Evolutionary conservation across 345 rosid genomes (phyloP).

Genomic region (Melaleuca alternifolia): DNA sequence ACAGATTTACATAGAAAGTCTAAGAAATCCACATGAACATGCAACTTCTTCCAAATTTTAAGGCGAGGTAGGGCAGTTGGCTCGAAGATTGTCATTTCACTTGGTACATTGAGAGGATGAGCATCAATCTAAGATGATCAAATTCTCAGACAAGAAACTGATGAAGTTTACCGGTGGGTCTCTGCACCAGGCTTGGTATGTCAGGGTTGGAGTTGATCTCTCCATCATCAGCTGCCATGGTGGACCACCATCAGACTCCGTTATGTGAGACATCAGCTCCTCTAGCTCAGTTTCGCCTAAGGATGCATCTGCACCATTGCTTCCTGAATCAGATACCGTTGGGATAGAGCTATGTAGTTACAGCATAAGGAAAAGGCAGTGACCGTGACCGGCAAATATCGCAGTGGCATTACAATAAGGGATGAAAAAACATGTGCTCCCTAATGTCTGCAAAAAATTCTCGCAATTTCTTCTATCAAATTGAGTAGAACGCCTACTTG

Average conservation of each 20-base stretch:
- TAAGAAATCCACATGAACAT: neutral
- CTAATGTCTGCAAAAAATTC: neutral
- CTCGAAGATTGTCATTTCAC: neutral
- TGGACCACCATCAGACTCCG: neutral
- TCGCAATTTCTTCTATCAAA: neutral
- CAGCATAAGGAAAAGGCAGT: neutral
- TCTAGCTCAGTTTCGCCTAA: neutral
- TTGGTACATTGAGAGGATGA: neutral
- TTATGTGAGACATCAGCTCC: neutral
- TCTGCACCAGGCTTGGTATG: constrained; percentile 13
- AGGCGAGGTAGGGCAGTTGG: neutral
- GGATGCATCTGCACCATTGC: neutral
- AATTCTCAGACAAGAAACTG: neutral
- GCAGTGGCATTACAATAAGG: neutral
- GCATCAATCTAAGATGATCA: neutral
- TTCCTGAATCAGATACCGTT: neutral
- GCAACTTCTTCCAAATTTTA: neutral
- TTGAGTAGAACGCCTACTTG: neutral
- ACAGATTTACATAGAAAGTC: neutral
- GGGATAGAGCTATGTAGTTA: neutral
- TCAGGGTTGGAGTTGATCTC: neutral
- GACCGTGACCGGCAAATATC: neutral
- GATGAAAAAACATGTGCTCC: neutral
- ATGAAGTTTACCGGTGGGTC: constrained; percentile 6
- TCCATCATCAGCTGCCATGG: constrained; percentile 15